Percentiles rank a stretch among this genome's conserved stretches.
phyloP scores from a whole-genome alignment of 2,329 filamentous ascomycete species.

The Botryotinia globosa region DNA sequence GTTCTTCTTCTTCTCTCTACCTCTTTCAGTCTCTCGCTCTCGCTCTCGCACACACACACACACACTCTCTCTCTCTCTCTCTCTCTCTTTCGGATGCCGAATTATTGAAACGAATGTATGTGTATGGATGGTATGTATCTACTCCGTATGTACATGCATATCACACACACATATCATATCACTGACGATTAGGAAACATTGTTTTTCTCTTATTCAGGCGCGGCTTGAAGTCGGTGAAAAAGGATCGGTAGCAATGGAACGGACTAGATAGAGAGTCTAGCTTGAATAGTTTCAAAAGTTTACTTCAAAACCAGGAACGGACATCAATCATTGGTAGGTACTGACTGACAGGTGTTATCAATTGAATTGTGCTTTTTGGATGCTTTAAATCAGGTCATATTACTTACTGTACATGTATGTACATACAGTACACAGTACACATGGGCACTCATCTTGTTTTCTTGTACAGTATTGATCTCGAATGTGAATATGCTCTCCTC shows the following conservation, averaged over 20 bases:
- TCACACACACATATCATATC: background rate
- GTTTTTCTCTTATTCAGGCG: background rate
- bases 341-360: background rate
- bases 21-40: background rate
- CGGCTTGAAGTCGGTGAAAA: slow-evolving; percentile 2
- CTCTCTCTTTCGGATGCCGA: background rate
- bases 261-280: background rate
- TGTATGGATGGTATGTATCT: background rate
- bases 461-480: background rate
- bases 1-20: background rate
- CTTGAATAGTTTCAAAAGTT: background rate
- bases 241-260: background rate
- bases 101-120: background rate
- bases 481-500: background rate
- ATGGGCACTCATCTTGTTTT: background rate
- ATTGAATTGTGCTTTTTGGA: background rate
- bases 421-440: too few species aligned
- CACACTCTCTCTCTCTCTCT: background rate
- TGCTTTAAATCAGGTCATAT: background rate
- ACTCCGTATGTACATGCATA: background rate
- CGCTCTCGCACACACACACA: too few species aligned
- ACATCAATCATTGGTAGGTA: background rate
- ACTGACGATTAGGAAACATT: background rate
- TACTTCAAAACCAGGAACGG: background rate
- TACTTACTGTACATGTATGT: background rate